A percentile compares a stretch with the other conserved stretches of the same genome.
These are phyloP conservation scores for Coemansia sp. DNA, from an alignment of 192 early-diverging fungal species.

Conservation along the genomic window DNA sequence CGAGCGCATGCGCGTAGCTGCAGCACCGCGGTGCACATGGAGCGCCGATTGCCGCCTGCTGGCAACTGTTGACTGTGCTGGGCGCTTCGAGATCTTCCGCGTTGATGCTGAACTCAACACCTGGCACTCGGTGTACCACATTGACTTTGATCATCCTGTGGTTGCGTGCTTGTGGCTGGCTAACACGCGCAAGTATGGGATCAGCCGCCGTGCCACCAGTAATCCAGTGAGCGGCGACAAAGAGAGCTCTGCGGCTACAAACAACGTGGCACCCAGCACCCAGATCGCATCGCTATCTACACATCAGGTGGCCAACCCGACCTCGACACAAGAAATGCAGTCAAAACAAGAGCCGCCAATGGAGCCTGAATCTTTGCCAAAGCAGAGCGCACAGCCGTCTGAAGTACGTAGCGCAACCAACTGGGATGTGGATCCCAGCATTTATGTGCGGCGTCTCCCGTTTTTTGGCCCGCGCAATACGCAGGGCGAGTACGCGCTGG, in stretches of 20 bases:
- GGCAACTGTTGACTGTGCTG: slow-evolving; percentile 39
- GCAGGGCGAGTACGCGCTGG: slow-evolving; percentile 49
- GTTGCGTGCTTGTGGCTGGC: slow-evolving; percentile 49
- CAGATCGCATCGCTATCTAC: slow-evolving; percentile 13
- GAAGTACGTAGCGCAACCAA: background rate
- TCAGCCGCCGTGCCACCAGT: slow-evolving; percentile 26
- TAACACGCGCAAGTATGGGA: slow-evolving; percentile 50
- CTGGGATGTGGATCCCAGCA: slow-evolving; percentile 41
- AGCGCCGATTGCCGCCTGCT: slow-evolving; percentile 49
- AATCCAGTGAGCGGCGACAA: background rate
- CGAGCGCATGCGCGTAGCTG: slow-evolving; percentile 49
- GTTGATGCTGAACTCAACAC: slow-evolving; percentile 42
- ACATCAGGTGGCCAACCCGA: slow-evolving; percentile 15
- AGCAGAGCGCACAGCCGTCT: background rate
- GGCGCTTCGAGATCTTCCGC: slow-evolving; percentile 51
- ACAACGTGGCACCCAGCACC: background rate
- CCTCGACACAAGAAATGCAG: background rate
- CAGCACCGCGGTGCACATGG: slow-evolving; percentile 48
- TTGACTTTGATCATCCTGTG: slow-evolving; percentile 49
- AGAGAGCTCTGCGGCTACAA: background rate
- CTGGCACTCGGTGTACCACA: slow-evolving; percentile 45
- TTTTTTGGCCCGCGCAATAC: slow-evolving; percentile 56
- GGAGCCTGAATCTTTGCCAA: too few relatives aligned
- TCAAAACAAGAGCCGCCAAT: background rate
- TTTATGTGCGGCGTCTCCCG: slow-evolving; percentile 42